These are phyloP conservation scores for Macrolepiota albuminosa DNA, from an alignment of 768 basidiomycete genomes.

Conservation along the genomic window DNA sequence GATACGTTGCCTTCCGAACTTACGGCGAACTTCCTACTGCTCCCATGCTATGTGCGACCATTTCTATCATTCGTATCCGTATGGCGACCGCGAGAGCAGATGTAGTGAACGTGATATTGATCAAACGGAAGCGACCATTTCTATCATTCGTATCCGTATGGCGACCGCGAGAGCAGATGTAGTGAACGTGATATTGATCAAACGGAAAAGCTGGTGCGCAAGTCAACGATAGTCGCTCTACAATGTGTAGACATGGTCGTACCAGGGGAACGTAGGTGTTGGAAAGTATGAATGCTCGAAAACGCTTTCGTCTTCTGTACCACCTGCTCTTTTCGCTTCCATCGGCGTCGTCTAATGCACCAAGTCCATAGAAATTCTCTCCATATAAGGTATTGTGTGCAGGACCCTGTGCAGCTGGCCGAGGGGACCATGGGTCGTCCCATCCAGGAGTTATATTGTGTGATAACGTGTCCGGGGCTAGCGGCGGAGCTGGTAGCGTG, in stretches of 20 bases:
- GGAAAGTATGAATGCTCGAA: constrained; percentile 64
- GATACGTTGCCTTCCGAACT: constrained; percentile 19
- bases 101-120: constrained; percentile 78
- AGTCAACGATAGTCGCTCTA: constrained; percentile 7
- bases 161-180: constrained; percentile 76
- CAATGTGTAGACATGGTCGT: constrained; percentile 15
- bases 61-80: constrained; percentile 61
- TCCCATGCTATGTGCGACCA: constrained; percentile 48
- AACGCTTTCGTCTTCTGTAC: constrained; percentile 36
- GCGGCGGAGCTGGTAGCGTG: constrained; percentile 29
- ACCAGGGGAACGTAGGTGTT: constrained; percentile 81
- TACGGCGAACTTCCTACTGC: constrained; percentile 81
- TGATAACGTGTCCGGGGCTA: constrained; percentile 46
- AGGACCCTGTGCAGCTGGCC: constrained; percentile 36
- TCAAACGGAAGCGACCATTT: constrained; percentile 43
- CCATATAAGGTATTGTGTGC: constrained; percentile 22
- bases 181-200: constrained; percentile 81
- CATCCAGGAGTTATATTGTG: constrained; percentile 59
- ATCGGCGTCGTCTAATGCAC: constrained; percentile 21
- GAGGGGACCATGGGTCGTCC: constrained; percentile 64
- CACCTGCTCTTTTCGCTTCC: constrained; percentile 25
- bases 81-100: constrained; percentile 78
- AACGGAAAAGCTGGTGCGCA: constrained; percentile 66
- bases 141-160: constrained; percentile 62
- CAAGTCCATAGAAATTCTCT: constrained; percentile 22